Conservation (phyloP, 2,329 filamentous ascomycete genomes). For the Malbranchea zuffiana region DNA sequence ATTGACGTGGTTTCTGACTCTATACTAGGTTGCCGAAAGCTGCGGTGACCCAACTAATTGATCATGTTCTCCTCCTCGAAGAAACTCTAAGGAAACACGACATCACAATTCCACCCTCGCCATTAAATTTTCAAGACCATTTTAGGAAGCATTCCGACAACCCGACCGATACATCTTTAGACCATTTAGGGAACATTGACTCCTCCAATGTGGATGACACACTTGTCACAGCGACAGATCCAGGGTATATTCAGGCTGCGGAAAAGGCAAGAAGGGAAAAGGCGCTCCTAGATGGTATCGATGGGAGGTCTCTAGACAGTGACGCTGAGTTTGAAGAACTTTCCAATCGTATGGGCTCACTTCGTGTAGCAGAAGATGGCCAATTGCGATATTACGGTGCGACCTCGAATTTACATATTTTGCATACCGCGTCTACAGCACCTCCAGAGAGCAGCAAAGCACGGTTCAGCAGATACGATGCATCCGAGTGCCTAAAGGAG, state of each 20-base stretch:
- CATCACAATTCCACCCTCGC: conserved; percentile 11
- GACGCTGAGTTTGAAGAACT: conserved; percentile 20
- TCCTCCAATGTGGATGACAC: background rate
- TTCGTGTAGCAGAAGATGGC: conserved; percentile 25
- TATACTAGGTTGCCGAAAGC: conserved; percentile 10
- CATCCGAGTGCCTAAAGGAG: conserved; percentile 12
- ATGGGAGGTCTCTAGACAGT: conserved; percentile 11
- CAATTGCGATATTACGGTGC: conserved; percentile 26
- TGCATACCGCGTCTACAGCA: conserved; percentile 15
- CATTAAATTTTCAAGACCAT: conserved; percentile 1
- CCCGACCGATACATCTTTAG: background rate
- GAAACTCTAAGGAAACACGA: conserved; percentile 11
- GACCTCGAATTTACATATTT: conserved; percentile 24
- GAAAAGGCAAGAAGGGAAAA: conserved; percentile 5
- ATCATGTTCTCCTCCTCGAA: conserved; percentile 12
- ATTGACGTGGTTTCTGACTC: background rate
- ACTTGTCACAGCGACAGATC: background rate
- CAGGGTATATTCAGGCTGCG: background rate
- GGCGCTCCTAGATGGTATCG: conserved; percentile 8
- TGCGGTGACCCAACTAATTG: conserved; percentile 12
- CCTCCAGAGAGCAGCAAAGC: conserved; percentile 11
- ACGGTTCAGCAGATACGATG: conserved; percentile 7
- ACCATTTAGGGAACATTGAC: background rate
- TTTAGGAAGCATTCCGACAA: background rate
- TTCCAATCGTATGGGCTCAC: conserved; percentile 24